Evolutionary conservation across 2,329 filamentous ascomycete genomes (phyloP), one percentile per base, ranked within the genome.

Genomic region (Cladosporium sp.): DNA sequence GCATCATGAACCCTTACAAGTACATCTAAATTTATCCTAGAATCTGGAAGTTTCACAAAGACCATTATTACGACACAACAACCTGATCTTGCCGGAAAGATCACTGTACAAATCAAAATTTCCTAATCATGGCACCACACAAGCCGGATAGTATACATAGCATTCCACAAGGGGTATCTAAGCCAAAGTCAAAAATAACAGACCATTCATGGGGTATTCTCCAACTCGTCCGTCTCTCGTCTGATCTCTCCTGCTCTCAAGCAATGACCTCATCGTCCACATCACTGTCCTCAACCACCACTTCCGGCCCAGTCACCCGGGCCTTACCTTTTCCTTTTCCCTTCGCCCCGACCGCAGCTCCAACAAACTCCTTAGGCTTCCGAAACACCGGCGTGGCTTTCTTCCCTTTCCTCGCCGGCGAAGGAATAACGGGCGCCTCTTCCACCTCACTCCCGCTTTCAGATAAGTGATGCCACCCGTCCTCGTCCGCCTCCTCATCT

Each of bases 1-100:
- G 93, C 57, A 98, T 98, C 79, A 96, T 98, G 92, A 98, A 97
- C 80, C 94, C 94, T 0, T 98, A 98, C 84, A 98, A 98, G 81
- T 98, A 97, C 78, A 90, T 98, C 33, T 65, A 44, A 50, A 23
- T 46, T 5, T 12, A 5, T 46, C 12, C 3, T n/a, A 21, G n/a
- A 5, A 23, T 46, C n/a, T 46, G 21, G 40, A 12, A 21, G n/a
- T 2, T 46, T 46, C 40, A 46, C n/a, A 46, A 0, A 46, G 2
- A 46, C 40, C n/a, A 21, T 11, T 26, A 4, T 21, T 21, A 46
- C 40, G 40, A 46, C 40, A n/a, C 40, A 46, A 46, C n/a, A 46
- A 46, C 40, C 40, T 12, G 40, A 21, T 23, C 40, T 46, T 12
- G 2, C n/a, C 40, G 21, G 40, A 23, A 21, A 46, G 40, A 16